Percentiles rank a stretch among this genome's conserved stretches.
Evolutionary conservation across 805 yeast genomes (phyloP).

Genomic region (Barnettozyma pratensis): DNA sequence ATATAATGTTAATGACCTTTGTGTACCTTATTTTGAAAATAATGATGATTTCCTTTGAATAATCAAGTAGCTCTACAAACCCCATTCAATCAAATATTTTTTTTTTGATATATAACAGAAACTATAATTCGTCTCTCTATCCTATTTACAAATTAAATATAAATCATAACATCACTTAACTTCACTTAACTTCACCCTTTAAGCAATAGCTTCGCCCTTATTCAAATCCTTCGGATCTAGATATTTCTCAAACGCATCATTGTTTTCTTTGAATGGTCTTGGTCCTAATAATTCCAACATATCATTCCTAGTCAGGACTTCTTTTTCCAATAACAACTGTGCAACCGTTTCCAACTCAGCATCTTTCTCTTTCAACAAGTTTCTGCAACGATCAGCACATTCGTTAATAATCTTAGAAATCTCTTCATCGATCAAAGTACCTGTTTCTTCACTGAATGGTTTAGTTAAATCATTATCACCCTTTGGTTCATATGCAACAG

Average conservation of each 20-base stretch:
- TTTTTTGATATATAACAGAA: too few species aligned
- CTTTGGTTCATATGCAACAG: constrained; percentile 61
- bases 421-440: constrained; percentile 74
- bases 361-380: constrained; percentile 64
- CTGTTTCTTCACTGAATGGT: constrained; percentile 88
- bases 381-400: constrained; percentile 66
- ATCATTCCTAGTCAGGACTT: constrained; percentile 89
- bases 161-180: neutral
- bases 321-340: constrained; percentile 77
- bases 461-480: constrained; percentile 67
- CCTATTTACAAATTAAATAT: neutral
- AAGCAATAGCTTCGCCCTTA: constrained; percentile 7
- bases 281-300: constrained; percentile 86
- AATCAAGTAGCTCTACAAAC: too few species aligned
- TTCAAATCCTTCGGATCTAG: constrained; percentile 29
- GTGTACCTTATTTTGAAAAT: too few species aligned
- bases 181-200: neutral
- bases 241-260: constrained; percentile 86
- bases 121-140: neutral
- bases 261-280: constrained; percentile 86
- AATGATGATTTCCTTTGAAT: too few species aligned
- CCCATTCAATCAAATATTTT: neutral
- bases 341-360: constrained; percentile 82
- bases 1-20: too few species aligned
- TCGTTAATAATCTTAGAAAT: constrained; percentile 72